These are phyloP conservation scores for Dryas integrifolia DNA, from an alignment of 331 rosid genomes.

Conservation along the genomic window DNA sequence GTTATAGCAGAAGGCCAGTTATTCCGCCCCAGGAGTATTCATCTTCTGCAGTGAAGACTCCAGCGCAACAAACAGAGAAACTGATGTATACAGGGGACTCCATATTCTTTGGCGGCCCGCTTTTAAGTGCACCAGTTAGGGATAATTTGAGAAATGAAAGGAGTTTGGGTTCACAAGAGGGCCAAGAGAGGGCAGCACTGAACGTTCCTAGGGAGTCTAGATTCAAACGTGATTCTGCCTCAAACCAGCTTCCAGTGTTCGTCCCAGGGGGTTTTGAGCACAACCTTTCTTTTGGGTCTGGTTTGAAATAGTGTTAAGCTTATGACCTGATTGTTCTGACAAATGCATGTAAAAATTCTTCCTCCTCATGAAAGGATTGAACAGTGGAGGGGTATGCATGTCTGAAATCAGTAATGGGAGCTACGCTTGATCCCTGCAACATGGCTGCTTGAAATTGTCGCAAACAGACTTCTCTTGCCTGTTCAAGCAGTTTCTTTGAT, in stretches of 20 bases:
- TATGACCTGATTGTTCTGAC: conserved; percentile 34
- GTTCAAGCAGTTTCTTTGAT: conserved; percentile 22
- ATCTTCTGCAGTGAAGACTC: conserved; percentile 52
- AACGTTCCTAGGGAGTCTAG: conserved; percentile 69
- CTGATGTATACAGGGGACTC: conserved; percentile 91
- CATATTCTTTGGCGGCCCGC: conserved; percentile 91
- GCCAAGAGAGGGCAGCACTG: conserved; percentile 49
- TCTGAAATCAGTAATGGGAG: background rate
- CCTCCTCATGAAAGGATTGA: background rate
- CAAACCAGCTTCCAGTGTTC: conserved; percentile 95
- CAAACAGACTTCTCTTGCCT: background rate
- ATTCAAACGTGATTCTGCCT: conserved; percentile 69
- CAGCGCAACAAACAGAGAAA: conserved; percentile 56
- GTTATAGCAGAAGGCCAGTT: conserved; percentile 45
- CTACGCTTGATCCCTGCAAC: conserved; percentile 6
- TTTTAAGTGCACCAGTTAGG: conserved; percentile 58
- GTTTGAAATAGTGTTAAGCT: conserved; percentile 38
- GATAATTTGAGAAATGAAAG: conserved; percentile 63
- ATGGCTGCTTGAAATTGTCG: conserved; percentile 12
- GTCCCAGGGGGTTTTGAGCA: conserved; percentile 69
- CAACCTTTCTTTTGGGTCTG: conserved; percentile 51
- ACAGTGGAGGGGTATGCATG: conserved; percentile 1
- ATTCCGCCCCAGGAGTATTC: conserved; percentile 48
- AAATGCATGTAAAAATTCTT: conserved; percentile 6
- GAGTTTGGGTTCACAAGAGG: conserved; percentile 40